phyloP scores from a whole-genome alignment of 192 early-diverging fungal genomes.

The Mortierella claussenii region DNA sequence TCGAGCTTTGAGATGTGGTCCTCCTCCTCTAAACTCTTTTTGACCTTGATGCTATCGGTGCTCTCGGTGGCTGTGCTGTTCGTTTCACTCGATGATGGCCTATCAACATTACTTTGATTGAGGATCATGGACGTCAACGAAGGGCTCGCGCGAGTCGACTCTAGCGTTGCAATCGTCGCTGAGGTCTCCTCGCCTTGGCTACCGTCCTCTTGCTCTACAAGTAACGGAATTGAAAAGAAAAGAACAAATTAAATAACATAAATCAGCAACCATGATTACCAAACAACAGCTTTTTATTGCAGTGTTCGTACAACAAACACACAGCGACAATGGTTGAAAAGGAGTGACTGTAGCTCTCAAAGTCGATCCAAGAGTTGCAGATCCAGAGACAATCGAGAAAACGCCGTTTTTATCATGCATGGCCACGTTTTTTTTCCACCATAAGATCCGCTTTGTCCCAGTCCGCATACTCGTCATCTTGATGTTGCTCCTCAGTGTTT shows the following conservation, averaged over 20 bases:
- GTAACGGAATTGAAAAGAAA: too few species aligned
- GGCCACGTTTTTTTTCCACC: conserved; percentile 14
- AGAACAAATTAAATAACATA: too few species aligned
- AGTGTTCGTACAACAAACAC: conserved; percentile 5
- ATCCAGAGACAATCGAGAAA: too few species aligned
- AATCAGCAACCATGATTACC: too few species aligned
- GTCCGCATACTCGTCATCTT: conserved; percentile 2
- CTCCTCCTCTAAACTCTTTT: conserved; percentile 17
- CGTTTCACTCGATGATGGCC: background rate
- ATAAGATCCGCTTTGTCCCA: conserved; percentile 15
- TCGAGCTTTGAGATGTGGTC: conserved; percentile 62
- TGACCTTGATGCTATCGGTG: background rate
- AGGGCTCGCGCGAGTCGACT: background rate
- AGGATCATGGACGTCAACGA: conserved; percentile 20
- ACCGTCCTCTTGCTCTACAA: background rate
- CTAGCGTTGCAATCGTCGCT: background rate
- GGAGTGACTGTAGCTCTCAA: background rate
- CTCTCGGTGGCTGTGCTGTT: background rate
- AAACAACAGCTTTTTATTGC: conserved; percentile 25
- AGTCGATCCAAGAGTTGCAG: background rate
- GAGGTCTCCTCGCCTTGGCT: background rate
- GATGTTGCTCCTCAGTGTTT: background rate
- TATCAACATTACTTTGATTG: background rate
- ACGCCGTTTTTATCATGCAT: too few species aligned
- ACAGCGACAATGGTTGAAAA: background rate